Conservation (phyloP, 2,329 filamentous ascomycete species). For the Trichoderma sp. region DNA sequence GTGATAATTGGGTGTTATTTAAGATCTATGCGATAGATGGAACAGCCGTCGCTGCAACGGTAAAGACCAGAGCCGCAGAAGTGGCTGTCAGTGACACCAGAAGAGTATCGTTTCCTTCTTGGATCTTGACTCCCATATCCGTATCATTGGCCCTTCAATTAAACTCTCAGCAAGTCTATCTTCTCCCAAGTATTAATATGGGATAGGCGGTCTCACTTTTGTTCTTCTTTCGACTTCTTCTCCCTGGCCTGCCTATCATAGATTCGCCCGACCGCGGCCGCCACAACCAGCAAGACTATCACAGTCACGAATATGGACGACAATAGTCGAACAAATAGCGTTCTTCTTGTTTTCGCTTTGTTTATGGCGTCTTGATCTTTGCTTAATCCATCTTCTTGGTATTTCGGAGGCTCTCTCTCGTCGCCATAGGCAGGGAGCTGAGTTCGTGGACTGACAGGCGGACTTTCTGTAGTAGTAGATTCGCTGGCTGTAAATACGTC, state of each 20-base stretch:
- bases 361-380: constrained; percentile 3
- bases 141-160: not conserved
- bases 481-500: constrained; percentile 16
- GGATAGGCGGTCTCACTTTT: not conserved
- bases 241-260: not conserved
- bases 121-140: not conserved
- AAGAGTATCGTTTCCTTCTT: not conserved
- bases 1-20: not conserved
- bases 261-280: constrained; percentile 29
- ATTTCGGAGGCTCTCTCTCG: constrained; percentile 26
- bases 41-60: not conserved
- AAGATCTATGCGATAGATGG: not conserved
- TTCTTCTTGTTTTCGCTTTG: constrained; percentile 23
- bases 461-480: constrained; percentile 20
- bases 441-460: constrained; percentile 18
- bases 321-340: constrained; percentile 26
- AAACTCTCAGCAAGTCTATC: not conserved
- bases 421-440: constrained; percentile 27
- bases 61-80: not conserved
- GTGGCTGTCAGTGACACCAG: not conserved
- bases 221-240: not conserved
- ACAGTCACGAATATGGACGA: constrained; percentile 30
- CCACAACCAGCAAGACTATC: constrained; percentile 30
- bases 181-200: not conserved
- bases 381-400: constrained; percentile 18